Evolutionary conservation across 2,329 filamentous ascomycete genomes (phyloP).

Genomic region (Beauveria australis): DNA sequence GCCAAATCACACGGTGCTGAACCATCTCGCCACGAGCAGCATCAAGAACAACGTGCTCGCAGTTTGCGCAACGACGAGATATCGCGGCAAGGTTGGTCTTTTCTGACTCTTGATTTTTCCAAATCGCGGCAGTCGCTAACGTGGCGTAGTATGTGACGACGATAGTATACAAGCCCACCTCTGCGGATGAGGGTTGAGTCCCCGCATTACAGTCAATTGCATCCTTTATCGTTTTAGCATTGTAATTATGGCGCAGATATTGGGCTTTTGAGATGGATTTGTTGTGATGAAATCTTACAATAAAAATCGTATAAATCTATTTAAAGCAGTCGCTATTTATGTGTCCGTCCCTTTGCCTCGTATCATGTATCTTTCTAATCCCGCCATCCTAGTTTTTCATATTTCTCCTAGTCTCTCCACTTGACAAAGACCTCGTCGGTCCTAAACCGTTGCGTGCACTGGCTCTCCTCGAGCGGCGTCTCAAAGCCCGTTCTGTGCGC

Average conservation of each 20-base stretch:
- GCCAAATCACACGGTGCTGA: conserved; percentile 94
- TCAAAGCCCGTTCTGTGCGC: conserved; percentile 74
- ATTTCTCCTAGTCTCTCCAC: conserved; percentile 54
- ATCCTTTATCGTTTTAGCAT: background rate
- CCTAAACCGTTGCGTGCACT: conserved; percentile 75
- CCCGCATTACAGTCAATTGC: background rate
- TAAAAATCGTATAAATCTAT: background rate
- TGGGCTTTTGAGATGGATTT: conserved; percentile 2
- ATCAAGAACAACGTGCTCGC: conserved; percentile 96
- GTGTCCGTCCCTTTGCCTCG: background rate
- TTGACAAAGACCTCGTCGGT: conserved; percentile 75
- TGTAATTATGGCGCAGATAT: background rate
- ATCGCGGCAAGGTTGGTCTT: conserved; percentile 74
- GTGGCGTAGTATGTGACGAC: conserved; percentile 78
- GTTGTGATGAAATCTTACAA: background rate
- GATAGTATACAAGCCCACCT: conserved; percentile 91
- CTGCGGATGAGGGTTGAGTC: conserved; percentile 37
- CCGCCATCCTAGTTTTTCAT: background rate
- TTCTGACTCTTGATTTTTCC: background rate
- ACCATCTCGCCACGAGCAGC: conserved; percentile 93
- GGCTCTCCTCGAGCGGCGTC: conserved; percentile 71
- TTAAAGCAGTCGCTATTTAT: background rate
- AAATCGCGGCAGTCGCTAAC: background rate
- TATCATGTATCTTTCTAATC: background rate
- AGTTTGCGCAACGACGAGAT: conserved; percentile 93